Evolutionary conservation across 768 basidiomycete species (phyloP).

Genomic region (Agaricus subrufescens): DNA sequence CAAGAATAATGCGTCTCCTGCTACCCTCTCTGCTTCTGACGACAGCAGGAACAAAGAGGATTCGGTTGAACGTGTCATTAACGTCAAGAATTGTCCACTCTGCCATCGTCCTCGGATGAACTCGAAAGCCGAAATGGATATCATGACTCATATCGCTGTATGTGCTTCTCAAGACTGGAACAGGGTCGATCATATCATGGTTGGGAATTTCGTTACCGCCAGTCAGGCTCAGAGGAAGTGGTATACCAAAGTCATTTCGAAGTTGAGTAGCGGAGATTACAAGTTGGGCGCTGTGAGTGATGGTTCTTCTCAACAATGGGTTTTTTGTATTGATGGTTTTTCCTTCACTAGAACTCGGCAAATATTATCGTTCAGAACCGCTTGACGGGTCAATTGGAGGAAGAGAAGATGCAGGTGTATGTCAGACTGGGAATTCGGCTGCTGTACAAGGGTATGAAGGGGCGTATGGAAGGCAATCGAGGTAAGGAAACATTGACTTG

Average conservation of each 20-base stretch:
- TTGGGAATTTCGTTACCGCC: slow-evolving; percentile 91
- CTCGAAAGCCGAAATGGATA: slow-evolving; percentile 88
- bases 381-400: slow-evolving; percentile 84
- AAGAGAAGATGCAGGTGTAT: slow-evolving; percentile 97
- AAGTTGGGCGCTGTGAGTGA: slow-evolving; percentile 71
- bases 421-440: slow-evolving; percentile 90
- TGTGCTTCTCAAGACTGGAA: slow-evolving; percentile 95
- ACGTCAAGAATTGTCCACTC: slow-evolving; percentile 90
- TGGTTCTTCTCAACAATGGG: neutral
- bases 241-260: slow-evolving; percentile 86
- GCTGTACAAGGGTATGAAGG: slow-evolving; percentile 87
- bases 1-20: slow-evolving; percentile 1
- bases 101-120: slow-evolving; percentile 86
- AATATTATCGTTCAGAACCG: slow-evolving; percentile 98
- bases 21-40: slow-evolving; percentile 13
- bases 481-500: slow-evolving; percentile 39
- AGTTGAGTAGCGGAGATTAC: slow-evolving; percentile 85
- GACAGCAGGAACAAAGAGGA: slow-evolving; percentile 18
- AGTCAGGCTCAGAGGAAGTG: slow-evolving; percentile 96
- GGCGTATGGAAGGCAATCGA: slow-evolving; percentile 84
- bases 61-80: slow-evolving; percentile 81
- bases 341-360: slow-evolving; percentile 75
- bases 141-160: slow-evolving; percentile 94
- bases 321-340: too few species aligned
- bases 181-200: slow-evolving; percentile 82